These are phyloP conservation scores for Fusarium concolor DNA, from an alignment of 2,329 filamentous ascomycete species.

Conservation along the genomic window DNA sequence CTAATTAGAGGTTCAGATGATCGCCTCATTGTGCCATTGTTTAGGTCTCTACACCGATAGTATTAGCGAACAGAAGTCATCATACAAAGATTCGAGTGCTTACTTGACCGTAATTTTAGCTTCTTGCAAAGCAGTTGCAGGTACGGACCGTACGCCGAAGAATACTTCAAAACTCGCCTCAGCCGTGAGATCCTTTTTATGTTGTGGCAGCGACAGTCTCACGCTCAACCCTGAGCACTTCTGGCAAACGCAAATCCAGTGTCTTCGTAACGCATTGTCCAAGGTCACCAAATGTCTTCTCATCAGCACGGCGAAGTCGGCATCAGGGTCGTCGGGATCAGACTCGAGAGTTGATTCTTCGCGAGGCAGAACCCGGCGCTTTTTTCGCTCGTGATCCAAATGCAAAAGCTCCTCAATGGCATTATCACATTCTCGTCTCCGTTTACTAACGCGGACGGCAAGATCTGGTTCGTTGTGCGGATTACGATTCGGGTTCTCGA, in stretches of 20 bases:
- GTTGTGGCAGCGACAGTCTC: not conserved
- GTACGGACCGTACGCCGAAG: not conserved
- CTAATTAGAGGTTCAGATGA: not conserved
- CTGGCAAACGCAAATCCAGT: not conserved
- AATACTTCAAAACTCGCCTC: slow-evolving; percentile 3
- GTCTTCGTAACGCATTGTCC: not conserved
- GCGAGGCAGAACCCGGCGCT: not conserved
- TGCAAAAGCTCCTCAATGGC: not conserved
- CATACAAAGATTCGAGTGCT: not conserved
- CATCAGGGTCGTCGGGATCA: not conserved
- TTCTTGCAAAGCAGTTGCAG: not conserved
- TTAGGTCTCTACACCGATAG: not conserved
- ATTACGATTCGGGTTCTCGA: not conserved
- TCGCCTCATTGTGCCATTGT: not conserved
- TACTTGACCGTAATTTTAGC: slow-evolving; percentile 6
- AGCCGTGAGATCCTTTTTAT: not conserved
- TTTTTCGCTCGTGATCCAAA: not conserved
- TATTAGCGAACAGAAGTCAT: not conserved
- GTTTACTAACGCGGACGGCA: not conserved
- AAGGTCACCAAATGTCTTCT: not conserved
- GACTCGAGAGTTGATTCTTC: not conserved
- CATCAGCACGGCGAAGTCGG: not conserved
- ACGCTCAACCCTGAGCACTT: slow-evolving; percentile 1
- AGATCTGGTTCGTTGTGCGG: not conserved
- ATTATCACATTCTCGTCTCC: not conserved